Percentiles rank a stretch among this genome's conserved stretches.
Evolutionary conservation across 345 rosid species (phyloP).

Genomic region (Clarkia xantiana): DNA sequence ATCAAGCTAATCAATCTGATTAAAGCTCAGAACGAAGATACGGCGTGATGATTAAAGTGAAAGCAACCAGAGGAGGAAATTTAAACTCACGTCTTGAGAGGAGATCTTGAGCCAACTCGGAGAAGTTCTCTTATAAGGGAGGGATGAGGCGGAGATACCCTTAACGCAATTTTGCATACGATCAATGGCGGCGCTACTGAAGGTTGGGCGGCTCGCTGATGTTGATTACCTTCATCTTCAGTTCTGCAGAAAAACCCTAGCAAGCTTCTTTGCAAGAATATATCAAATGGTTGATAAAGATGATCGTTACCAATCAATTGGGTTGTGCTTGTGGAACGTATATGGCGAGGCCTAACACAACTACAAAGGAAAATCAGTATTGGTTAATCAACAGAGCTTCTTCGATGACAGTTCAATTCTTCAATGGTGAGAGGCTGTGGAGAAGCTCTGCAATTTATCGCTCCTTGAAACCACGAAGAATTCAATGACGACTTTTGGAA

Average conservation of each 20-base stretch:
- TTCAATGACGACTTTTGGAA: too few species aligned
- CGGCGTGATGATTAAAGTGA: background rate
- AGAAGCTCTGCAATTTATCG: too few species aligned
- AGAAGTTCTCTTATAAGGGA: slow-evolving; percentile 40
- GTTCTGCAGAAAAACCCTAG: background rate
- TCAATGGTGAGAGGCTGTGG: too few species aligned
- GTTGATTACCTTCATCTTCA: background rate
- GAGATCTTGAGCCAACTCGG: slow-evolving; percentile 52
- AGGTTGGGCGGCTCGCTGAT: background rate
- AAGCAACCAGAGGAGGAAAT: background rate
- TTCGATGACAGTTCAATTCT: too few species aligned
- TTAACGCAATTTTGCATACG: slow-evolving; percentile 48
- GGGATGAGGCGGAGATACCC: slow-evolving; percentile 54
- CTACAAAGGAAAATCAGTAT: too few species aligned
- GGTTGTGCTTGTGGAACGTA: too few species aligned
- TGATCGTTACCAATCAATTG: too few species aligned
- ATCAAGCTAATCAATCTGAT: slow-evolving; percentile 8
- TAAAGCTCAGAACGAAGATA: background rate
- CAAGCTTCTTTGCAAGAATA: background rate
- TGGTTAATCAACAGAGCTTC: too few species aligned
- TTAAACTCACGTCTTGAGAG: slow-evolving; percentile 18
- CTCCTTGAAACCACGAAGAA: too few species aligned
- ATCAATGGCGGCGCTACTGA: slow-evolving; percentile 24
- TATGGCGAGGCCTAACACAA: too few species aligned
- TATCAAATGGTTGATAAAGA: too few species aligned